These are phyloP conservation scores for Rosa chinensis DNA, from an alignment of 306 rosid genomes.

Conservation along the genomic window DNA sequence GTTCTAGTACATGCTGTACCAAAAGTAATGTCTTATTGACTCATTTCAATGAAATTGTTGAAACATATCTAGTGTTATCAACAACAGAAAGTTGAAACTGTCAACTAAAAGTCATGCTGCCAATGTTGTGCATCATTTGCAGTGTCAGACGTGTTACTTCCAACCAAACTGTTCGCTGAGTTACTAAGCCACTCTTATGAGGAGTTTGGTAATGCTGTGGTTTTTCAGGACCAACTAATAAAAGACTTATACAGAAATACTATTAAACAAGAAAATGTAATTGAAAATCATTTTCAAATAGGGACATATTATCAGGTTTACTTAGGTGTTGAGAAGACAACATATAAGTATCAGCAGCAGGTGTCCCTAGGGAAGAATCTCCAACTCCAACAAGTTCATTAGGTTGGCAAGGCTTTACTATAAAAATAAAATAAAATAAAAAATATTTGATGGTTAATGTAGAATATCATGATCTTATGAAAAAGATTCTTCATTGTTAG, in stretches of 20 bases:
- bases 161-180: not conserved
- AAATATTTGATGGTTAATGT: not conserved
- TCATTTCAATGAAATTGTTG: not conserved
- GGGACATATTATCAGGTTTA: not conserved
- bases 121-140: not conserved
- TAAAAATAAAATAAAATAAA: not conserved
- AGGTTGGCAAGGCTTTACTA: not conserved
- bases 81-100: not conserved
- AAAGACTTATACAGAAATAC: not conserved
- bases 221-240: not conserved
- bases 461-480: conserved; percentile 1
- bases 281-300: not conserved
- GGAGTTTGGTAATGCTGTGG: not conserved
- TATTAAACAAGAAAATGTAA: not conserved
- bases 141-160: not conserved
- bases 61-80: not conserved
- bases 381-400: not conserved
- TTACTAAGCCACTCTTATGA: not conserved
- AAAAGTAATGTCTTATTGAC: not conserved
- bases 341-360: not conserved
- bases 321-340: not conserved
- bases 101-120: not conserved
- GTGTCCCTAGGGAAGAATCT: not conserved
- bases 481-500: not conserved
- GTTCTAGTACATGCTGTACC: not conserved